Base-by-base conservation (phyloP, 331 rosid genomes). In the Arachis monticola region DNA sequence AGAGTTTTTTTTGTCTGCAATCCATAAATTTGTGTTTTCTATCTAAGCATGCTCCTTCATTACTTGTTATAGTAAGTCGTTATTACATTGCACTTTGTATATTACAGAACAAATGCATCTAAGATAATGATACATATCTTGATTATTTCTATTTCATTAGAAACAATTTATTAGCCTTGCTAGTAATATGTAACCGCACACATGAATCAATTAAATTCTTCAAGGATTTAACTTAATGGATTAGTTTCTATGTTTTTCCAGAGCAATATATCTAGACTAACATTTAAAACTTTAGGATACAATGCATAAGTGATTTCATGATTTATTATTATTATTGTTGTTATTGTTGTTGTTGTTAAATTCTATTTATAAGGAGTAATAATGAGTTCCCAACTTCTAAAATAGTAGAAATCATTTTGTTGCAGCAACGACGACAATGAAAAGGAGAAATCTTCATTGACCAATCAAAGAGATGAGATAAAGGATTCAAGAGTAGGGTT, bases 1-100 rank as follows among this genome's bases (percentile, higher is more conserved):
- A 69, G 44, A 17, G 22, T 17, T 35, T 38, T 72, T 38, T 38
- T 35, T 3, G 61, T 1, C 67, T 67, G 30, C 70, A 53, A 66
- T 66, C 67, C 73, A n/a, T 27, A 27, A 30, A 44, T 8, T 5
- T 5, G 5, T 1, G 1, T 27, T 40, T 1, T 35, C 5, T 38
- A 38, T 38, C 5, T 38, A 61, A 41, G 44, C 40, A 22, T 60
- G n/a, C 41, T 64, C 13, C 42, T 50, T 45, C 13, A 69, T 40
- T 69, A 58, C 12, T 48, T 48, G 9, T 10, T 51, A 10, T n/a
- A 13, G 59, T 53, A 27, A 53, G 59, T 5, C n/a, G 5, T 14
- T 7, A 1, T 53, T 14, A 53, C 2, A 53, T 7, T 13, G 3
- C 17, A 53, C 8, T 13, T n/a, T n/a, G 59, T 53, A 1, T 13